A percentile compares a stretch with the other conserved stretches of the same genome.
Evolutionary conservation across 148 eudicot species (phyloP).

Genomic region (Rhododendron molle): DNA sequence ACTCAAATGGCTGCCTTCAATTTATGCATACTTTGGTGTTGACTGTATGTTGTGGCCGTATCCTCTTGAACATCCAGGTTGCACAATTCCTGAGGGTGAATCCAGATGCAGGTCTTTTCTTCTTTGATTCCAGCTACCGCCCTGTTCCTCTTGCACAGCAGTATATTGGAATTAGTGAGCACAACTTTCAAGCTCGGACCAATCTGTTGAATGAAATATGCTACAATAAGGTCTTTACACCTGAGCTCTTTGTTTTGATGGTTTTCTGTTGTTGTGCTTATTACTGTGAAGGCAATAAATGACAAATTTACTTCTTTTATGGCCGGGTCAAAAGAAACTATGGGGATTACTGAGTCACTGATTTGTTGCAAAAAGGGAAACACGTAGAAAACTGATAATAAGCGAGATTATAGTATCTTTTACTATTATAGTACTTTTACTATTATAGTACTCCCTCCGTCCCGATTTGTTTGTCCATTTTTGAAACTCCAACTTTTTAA

Average conservation of each 20-base stretch:
- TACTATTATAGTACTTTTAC: too few relatives aligned
- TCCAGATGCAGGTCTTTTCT: slow-evolving; percentile 84
- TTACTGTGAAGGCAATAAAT: neutral
- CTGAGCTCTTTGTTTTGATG: neutral
- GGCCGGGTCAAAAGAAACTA: neutral
- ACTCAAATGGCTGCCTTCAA: neutral
- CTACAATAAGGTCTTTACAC: slow-evolving; percentile 68
- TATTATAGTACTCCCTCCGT: too few relatives aligned
- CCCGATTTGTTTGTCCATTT: too few relatives aligned
- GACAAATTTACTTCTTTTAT: neutral
- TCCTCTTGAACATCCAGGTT: slow-evolving; percentile 38
- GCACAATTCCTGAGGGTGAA: slow-evolving; percentile 96
- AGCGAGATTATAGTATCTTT: neutral
- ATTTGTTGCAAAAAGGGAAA: neutral
- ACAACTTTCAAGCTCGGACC: slow-evolving; percentile 71
- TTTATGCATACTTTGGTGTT: neutral
- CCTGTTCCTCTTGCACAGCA: slow-evolving; percentile 98
- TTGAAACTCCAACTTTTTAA: too few relatives aligned
- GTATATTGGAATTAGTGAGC: slow-evolving; percentile 91
- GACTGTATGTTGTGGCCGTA: neutral
- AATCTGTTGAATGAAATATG: slow-evolving; percentile 78
- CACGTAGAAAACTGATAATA: neutral
- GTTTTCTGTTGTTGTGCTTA: neutral
- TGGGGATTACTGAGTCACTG: neutral
- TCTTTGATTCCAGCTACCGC: slow-evolving; percentile 98